These are phyloP conservation scores for Annulohypoxylon bovei DNA, from an alignment of 495 filamentous ascomycete species.

Conservation along the genomic window DNA sequence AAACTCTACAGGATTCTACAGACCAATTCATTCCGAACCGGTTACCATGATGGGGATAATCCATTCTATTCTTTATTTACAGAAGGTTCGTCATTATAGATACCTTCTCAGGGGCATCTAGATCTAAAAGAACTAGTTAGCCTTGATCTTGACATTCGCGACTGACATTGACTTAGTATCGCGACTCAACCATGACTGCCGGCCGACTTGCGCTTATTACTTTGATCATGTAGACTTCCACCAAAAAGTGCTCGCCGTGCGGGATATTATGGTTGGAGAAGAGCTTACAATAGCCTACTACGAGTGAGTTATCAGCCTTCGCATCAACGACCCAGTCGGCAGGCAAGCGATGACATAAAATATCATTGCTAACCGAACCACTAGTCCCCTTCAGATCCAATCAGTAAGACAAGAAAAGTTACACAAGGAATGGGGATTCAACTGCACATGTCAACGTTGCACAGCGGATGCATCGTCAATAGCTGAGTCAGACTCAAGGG, in stretches of 20 bases:
- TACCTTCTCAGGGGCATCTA: background rate
- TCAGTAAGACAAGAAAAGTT: slow-evolving; percentile 41
- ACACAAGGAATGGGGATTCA: slow-evolving; percentile 52
- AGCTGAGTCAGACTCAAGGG: slow-evolving; percentile 48
- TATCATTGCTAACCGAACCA: background rate
- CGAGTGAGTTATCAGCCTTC: slow-evolving; percentile 42
- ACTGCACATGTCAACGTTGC: slow-evolving; percentile 51
- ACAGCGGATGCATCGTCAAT: slow-evolving; percentile 25
- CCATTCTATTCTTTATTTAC: slow-evolving; percentile 48
- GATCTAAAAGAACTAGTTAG: background rate
- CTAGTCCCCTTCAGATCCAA: slow-evolving; percentile 46
- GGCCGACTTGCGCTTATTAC: slow-evolving; percentile 56
- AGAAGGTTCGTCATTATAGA: slow-evolving; percentile 34
- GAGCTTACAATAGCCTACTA: slow-evolving; percentile 56
- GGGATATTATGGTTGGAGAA: slow-evolving; percentile 49
- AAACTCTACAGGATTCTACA: slow-evolving; percentile 46
- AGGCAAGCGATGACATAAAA: background rate
- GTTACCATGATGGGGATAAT: slow-evolving; percentile 34
- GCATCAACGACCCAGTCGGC: background rate
- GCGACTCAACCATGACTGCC: slow-evolving; percentile 58
- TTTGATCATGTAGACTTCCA: slow-evolving; percentile 48
- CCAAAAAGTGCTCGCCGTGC: slow-evolving; percentile 51
- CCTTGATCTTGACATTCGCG: background rate
- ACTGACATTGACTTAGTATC: slow-evolving; percentile 41
- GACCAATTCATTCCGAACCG: slow-evolving; percentile 48